Base-by-base conservation (phyloP, 1,139 yeast species). In the Chernovozyma aurita region DNA sequence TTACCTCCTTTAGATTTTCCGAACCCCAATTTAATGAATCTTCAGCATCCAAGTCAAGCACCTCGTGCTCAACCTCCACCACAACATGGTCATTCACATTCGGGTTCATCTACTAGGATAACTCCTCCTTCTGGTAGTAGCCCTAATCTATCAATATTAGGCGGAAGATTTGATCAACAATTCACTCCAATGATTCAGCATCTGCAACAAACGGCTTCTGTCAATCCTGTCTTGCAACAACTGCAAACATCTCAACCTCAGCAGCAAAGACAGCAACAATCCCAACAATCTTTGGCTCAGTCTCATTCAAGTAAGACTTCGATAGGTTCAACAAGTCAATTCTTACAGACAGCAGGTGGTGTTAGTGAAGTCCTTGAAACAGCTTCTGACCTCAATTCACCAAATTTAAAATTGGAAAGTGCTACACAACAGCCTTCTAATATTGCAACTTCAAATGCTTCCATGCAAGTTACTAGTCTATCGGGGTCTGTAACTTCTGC, bases 1-100 rank as follows among this genome's bases (percentile, higher is more conserved):
- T 43, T 83, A n/a, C 88, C 90, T 4, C 76, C 73, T 3, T 57
- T 79, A 33, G 82, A 78, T 42, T 58, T 78, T 35, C 83, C 84
- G 3, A 57, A 57, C 40, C 71, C 73, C 1, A 40, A 45, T 18
- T 46, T 59, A 28, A 43, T 53, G 33, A 50, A 48, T 21, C 45
- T 53, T 40, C 57, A 48, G 40, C 50, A 45, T 31, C 50, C 63
- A 4, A 18, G 32, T 31, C 45, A 26, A 18, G 36, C 28, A 18
- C 27, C 38, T 24, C 31, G 39, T 26, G 32, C 28, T 28, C 18
- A 34, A 35, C 18, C 33, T 32, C 13, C 38, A 34, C 31, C 42
- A 32, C 27, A 37, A 38, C 20, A 15, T 9, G 11, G 28, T 15
- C 35, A 35, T n/a, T 9, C 38, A 12, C 43, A 40, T 18, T 39